Evolutionary conservation across 768 basidiomycete genomes (phyloP), one percentile per base, ranked within the genome.

Genomic region (Panellus pusillus): DNA sequence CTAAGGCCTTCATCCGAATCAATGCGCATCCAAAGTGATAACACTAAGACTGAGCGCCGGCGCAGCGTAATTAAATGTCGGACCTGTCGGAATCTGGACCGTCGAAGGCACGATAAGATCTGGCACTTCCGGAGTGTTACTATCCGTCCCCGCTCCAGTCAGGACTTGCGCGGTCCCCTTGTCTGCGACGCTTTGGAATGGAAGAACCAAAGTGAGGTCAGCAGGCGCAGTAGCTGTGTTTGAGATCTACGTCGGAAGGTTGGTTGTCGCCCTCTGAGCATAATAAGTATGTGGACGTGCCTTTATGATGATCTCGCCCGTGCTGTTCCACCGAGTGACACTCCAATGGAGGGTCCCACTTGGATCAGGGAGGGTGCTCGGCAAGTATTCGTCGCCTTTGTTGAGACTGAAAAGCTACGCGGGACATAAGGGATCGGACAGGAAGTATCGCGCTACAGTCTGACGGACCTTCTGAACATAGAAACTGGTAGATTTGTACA

Each of bases 331-430:
- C 44, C 75, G 70, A 7, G 74, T 73, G 9, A 87, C 78, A 55
- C 83, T 84, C 86, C 86, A 89, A 66, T 81, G 77, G 1, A 84
- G 63, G 0, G 80, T 79, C 9, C 81, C 82, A 35, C 14, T 35
- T 4, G 57, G 46, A 31, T 52, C 67, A 0, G 85, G 84, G 0
- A 84, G 72, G 0, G 83, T 86, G 63, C 81, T 86, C 3, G 85
- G 81, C 1, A 87, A 63, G 61, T 84, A 87, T 59, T 78, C 76
- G 38, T 84, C 80, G 6, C 86, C 86, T 37, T 78, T 70, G 64
- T 86, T 83, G 15, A 75, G 56, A 50, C 82, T 81, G 71, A 87
- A 87, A 32, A 88, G 72, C 85, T 87, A 56, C 71, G 74, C 37
- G 76, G 60, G 71, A 72, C 41, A 13, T 48, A 28, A 9, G 36